phyloP scores from a whole-genome alignment of 208 protist species.

The Acanthamoeba culbertsoni region DNA sequence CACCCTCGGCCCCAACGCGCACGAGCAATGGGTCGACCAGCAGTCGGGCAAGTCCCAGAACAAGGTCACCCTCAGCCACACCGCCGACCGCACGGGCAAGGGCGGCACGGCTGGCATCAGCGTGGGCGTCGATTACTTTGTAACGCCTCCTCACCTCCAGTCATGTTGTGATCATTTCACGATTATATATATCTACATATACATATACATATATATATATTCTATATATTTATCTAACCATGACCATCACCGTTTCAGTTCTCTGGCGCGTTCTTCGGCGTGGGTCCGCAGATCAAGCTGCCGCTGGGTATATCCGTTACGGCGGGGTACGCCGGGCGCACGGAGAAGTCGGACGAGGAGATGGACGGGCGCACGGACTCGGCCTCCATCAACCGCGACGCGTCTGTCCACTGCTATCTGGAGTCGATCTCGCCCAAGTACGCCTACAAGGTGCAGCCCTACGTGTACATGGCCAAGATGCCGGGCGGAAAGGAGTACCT shows the following conservation, averaged over 20 bases:
- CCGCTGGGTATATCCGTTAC: background rate
- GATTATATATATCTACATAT: too few relatives aligned
- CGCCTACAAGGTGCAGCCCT: background rate
- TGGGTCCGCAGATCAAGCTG: background rate
- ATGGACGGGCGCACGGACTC: background rate
- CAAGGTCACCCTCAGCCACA: background rate
- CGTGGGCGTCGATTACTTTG: background rate
- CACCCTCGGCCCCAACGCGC: background rate
- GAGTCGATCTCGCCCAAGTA: background rate
- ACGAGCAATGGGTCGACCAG: background rate
- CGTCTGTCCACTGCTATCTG: background rate
- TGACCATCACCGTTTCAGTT: too few relatives aligned
- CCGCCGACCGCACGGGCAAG: background rate
- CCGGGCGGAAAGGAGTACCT: background rate
- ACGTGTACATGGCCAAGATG: background rate
- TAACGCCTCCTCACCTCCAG: too few relatives aligned
- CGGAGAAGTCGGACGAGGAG: background rate
- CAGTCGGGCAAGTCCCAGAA: background rate
- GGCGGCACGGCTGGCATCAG: background rate
- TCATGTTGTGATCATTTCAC: too few relatives aligned
- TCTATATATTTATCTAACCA: too few relatives aligned
- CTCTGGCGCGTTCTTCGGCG: background rate
- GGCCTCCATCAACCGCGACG: background rate
- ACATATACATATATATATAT: too few relatives aligned
- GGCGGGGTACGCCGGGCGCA: background rate